phyloP scores from a whole-genome alignment of 768 basidiomycete genomes.

The Xanthoconium purpureum region DNA sequence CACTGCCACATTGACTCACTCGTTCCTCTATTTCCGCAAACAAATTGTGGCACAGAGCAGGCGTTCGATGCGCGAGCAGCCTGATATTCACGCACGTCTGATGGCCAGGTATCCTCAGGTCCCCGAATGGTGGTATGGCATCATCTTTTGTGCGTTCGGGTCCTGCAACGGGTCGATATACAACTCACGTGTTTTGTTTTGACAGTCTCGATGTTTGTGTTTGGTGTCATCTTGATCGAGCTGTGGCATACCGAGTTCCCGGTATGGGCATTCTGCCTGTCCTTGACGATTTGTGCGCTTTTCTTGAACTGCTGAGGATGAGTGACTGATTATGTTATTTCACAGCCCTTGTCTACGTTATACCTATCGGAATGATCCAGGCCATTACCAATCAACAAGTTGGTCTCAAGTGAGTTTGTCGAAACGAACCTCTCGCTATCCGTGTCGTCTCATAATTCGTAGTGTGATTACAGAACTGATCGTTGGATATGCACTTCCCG shows the following conservation, averaged over 20 bases:
- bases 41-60: constrained; percentile 73
- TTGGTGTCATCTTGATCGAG: constrained; percentile 57
- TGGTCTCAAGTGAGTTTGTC: constrained; percentile 41
- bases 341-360: constrained; percentile 54
- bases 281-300: constrained; percentile 27
- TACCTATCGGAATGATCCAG: constrained; percentile 76
- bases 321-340: not conserved
- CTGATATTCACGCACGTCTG: constrained; percentile 65
- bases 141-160: constrained; percentile 24
- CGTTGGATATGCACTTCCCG: constrained; percentile 53
- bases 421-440: not conserved
- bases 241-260: constrained; percentile 53
- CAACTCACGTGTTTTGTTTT: not conserved
- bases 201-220: constrained; percentile 48
- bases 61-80: constrained; percentile 71
- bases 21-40: constrained; percentile 72
- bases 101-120: constrained; percentile 57
- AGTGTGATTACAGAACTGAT: constrained; percentile 71
- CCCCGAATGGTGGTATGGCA: constrained; percentile 58
- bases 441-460: not conserved
- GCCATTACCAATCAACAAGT: constrained; percentile 80
- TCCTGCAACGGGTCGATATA: not conserved
- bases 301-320: constrained; percentile 2
- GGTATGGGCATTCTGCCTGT: constrained; percentile 43
- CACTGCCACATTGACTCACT: constrained; percentile 71